A percentile compares a stretch with the other conserved stretches of the same genome.
phyloP scores from a whole-genome alignment of 2,329 filamentous ascomycete species.

The Colletotrichum euphorbiae region DNA sequence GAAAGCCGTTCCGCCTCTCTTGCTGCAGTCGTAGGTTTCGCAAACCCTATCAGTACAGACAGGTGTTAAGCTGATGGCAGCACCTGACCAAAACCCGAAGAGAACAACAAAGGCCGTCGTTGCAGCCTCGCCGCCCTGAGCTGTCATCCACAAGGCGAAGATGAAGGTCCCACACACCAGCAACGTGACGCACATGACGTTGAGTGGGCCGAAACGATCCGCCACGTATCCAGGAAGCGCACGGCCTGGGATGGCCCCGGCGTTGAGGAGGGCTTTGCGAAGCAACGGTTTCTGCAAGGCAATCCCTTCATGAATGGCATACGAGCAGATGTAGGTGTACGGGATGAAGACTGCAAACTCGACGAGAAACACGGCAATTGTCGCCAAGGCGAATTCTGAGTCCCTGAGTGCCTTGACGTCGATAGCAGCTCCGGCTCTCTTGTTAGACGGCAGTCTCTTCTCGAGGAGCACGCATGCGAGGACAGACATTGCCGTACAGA shows the following conservation, averaged over 20 bases:
- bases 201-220: constrained; percentile 77
- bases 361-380: constrained; percentile 66
- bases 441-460: constrained; percentile 62
- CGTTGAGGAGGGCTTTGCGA: constrained; percentile 77
- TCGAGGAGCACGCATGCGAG: constrained; percentile 47
- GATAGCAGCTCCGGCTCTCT: constrained; percentile 56
- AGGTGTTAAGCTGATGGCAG: constrained; percentile 76
- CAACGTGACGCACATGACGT: constrained; percentile 72
- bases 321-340: constrained; percentile 76
- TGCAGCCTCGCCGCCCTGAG: constrained; percentile 56
- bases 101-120: constrained; percentile 71
- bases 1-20: constrained; percentile 77
- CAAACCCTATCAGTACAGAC: constrained; percentile 80
- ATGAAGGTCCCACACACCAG: constrained; percentile 56
- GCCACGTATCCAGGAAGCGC: constrained; percentile 75
- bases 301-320: constrained; percentile 67
- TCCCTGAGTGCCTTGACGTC: constrained; percentile 65
- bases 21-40: constrained; percentile 74
- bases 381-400: constrained; percentile 62
- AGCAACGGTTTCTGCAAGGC: constrained; percentile 70
- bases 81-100: constrained; percentile 78
- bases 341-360: constrained; percentile 74
- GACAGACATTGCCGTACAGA: constrained; percentile 41
- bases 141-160: constrained; percentile 72
- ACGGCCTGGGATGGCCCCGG: constrained; percentile 74